These are phyloP conservation scores for Ilyonectria sp. DNA, from an alignment of 2,329 filamentous ascomycete genomes.

Conservation along the genomic window DNA sequence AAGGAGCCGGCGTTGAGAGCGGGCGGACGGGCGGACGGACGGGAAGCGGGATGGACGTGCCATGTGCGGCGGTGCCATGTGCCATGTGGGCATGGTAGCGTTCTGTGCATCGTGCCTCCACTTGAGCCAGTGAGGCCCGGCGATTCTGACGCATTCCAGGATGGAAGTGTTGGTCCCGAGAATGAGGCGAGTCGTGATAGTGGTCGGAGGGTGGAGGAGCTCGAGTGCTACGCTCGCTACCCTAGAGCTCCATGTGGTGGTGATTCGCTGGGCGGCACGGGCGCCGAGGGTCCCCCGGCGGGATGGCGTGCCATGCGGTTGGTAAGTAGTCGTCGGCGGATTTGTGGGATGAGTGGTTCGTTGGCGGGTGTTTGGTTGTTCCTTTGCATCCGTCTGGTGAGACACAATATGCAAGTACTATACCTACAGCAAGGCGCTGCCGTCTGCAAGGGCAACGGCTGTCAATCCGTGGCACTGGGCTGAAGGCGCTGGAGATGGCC, in stretches of 20 bases:
- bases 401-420: conserved; percentile 22
- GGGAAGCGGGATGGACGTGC: conserved; percentile 28
- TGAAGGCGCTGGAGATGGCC: conserved; percentile 12
- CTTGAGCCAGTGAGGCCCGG: conserved; percentile 4
- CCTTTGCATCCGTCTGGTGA: not conserved
- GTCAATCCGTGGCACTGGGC: conserved; percentile 11
- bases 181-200: not conserved
- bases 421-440: conserved; percentile 4
- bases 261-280: conserved; percentile 15
- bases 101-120: conserved; percentile 6
- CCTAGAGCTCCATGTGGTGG: not conserved
- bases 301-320: conserved; percentile 9
- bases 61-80: conserved; percentile 15
- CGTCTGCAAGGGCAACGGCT: conserved; percentile 21
- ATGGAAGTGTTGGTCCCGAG: not conserved
- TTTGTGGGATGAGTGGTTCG: not conserved
- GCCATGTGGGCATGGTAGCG: conserved; percentile 23
- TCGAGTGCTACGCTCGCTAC: not conserved
- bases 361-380: not conserved
- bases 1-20: conserved; percentile 25
- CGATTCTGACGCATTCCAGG: conserved; percentile 9
- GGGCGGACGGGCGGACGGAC: conserved; percentile 30
- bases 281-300: conserved; percentile 17
- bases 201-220: not conserved
- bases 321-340: not conserved